Evolutionary conservation across 805 yeast species (phyloP).

Genomic region (Candida jianshihensis): DNA sequence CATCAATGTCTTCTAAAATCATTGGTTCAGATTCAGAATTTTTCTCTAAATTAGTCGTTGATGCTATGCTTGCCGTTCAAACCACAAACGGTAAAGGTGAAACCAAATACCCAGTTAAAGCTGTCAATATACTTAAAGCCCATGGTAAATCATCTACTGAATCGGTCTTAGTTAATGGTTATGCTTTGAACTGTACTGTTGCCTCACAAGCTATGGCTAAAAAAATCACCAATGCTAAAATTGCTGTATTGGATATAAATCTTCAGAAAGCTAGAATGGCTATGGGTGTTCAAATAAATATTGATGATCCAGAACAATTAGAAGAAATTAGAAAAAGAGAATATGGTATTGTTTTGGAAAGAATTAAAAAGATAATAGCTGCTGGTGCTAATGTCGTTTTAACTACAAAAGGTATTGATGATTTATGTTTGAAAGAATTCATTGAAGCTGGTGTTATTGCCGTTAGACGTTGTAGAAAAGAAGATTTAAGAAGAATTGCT

Average conservation of each 20-base stretch:
- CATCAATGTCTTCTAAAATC: conserved; percentile 94
- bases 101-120: conserved; percentile 89
- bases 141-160: conserved; percentile 92
- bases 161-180: conserved; percentile 83
- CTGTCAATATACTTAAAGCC: conserved; percentile 91
- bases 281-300: conserved; percentile 94
- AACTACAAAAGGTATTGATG: conserved; percentile 94
- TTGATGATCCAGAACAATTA: conserved; percentile 94
- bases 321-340: conserved; percentile 88
- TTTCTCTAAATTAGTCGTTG: conserved; percentile 86
- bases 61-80: conserved; percentile 90
- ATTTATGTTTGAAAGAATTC: conserved; percentile 93
- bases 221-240: conserved; percentile 56
- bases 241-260: conserved; percentile 90
- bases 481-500: conserved; percentile 93
- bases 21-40: conserved; percentile 92
- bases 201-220: conserved; percentile 96
- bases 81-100: conserved; percentile 87
- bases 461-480: conserved; percentile 93
- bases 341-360: conserved; percentile 61
- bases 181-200: conserved; percentile 93
- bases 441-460: conserved; percentile 85
- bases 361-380: conserved; percentile 83
- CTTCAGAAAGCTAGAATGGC: conserved; percentile 96
- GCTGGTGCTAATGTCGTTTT: conserved; percentile 86